Evolutionary conservation across 306 rosid genomes (phyloP).

Genomic region (Cicer bijugum): DNA sequence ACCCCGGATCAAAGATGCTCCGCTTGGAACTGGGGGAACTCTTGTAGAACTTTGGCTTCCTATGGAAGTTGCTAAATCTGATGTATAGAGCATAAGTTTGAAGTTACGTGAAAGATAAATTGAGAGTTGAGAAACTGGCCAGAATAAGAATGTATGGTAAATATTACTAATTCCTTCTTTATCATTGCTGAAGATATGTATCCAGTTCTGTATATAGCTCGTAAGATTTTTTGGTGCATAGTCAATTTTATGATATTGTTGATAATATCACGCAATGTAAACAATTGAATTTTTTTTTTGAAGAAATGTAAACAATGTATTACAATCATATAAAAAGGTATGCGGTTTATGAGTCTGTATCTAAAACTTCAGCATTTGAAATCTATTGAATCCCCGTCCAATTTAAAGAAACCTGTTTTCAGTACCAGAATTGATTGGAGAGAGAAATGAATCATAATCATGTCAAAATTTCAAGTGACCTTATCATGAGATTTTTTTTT

Average conservation of each 20-base stretch:
- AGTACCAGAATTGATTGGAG: not conserved
- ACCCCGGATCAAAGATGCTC: constrained; percentile 77
- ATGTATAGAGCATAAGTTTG: constrained; percentile 51
- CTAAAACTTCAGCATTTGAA: constrained; percentile 32
- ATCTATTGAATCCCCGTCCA: not conserved
- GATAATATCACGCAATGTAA: constrained; percentile 33
- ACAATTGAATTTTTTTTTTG: not conserved
- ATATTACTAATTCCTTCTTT: constrained; percentile 32
- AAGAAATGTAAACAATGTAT: constrained; percentile 16
- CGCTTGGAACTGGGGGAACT: constrained; percentile 94
- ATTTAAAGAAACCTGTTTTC: not conserved
- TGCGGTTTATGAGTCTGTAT: not conserved
- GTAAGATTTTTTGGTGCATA: constrained; percentile 26
- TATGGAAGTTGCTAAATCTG: constrained; percentile 50
- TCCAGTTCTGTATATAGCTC: constrained; percentile 46
- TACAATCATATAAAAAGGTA: constrained; percentile 12
- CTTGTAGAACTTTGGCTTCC: constrained; percentile 96
- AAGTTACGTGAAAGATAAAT: constrained; percentile 33
- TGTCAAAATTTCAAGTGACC: not conserved
- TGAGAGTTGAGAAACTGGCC: constrained; percentile 20
- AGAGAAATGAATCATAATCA: not conserved
- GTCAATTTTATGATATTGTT: constrained; percentile 18
- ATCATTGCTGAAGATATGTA: constrained; percentile 28
- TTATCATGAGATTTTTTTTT: not conserved
- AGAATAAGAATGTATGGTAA: constrained; percentile 38